These are phyloP conservation scores for Mycocentrospora acerina DNA, from an alignment of 2,329 filamentous ascomycete species.

Conservation along the genomic window DNA sequence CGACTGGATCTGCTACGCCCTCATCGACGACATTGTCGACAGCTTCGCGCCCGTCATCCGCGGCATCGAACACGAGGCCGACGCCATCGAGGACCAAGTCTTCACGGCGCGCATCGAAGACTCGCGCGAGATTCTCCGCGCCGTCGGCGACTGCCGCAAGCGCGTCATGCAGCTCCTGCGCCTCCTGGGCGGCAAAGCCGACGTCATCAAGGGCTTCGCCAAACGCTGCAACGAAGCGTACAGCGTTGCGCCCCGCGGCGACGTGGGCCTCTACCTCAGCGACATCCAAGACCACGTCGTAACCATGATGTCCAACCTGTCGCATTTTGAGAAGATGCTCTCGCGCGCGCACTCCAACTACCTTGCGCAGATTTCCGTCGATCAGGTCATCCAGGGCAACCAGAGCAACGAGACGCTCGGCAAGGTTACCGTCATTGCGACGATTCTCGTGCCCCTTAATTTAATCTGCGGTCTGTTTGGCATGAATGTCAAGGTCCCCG, in stretches of 20 bases:
- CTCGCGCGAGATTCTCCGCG: conserved; percentile 80
- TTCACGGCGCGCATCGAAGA: conserved; percentile 91
- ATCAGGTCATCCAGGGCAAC: conserved; percentile 85
- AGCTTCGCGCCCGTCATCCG: conserved; percentile 88
- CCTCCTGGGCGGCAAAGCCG: conserved; percentile 93
- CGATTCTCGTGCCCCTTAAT: conserved; percentile 94
- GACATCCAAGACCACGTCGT: conserved; percentile 99
- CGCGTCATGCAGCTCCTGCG: conserved; percentile 93
- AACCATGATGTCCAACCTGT: conserved; percentile 96
- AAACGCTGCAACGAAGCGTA: conserved; percentile 99
- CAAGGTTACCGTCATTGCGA: conserved; percentile 93
- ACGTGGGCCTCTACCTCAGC: conserved; percentile 93
- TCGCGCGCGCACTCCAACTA: conserved; percentile 95
- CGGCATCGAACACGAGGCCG: conserved; percentile 83
- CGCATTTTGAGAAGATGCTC: conserved; percentile 97
- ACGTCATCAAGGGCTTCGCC: conserved; percentile 95
- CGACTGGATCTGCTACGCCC: conserved; percentile 98
- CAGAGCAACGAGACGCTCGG: conserved; percentile 85
- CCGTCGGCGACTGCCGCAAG: conserved; percentile 88
- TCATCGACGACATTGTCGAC: conserved; percentile 98
- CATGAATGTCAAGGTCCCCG: conserved; percentile 82
- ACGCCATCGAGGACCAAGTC: conserved; percentile 92
- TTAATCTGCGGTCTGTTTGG: conserved; percentile 84
- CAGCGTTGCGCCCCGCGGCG: conserved; percentile 89
- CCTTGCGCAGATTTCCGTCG: conserved; percentile 88